phyloP scores from a whole-genome alignment of 225 moss, liverwort and hornwort species.

The Thuidium tamariscinum region DNA sequence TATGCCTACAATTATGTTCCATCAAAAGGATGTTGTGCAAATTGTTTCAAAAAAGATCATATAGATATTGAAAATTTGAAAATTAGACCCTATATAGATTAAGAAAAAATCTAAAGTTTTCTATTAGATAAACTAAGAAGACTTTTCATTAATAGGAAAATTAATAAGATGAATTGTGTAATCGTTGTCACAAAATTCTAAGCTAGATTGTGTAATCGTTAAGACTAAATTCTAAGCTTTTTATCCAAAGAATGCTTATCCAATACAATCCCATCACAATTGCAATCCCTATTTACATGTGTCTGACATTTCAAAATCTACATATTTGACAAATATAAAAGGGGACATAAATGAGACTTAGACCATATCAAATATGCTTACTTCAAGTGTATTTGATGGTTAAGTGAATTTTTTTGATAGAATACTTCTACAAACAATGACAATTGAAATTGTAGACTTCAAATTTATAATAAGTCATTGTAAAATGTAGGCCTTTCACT shows the following conservation, averaged over 20 bases:
- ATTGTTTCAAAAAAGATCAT: rapidly evolving
- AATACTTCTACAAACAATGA: not conserved
- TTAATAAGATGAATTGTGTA: not conserved
- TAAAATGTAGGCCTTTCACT: too few species aligned
- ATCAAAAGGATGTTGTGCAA: not conserved
- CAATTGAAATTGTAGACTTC: not conserved
- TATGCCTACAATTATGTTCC: not conserved
- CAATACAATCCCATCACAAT: not conserved
- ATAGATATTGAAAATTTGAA: not conserved
- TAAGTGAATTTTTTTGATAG: not conserved
- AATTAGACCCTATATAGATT: too few species aligned
- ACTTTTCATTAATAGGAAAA: not conserved
- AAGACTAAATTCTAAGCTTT: not conserved
- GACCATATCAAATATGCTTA: not conserved
- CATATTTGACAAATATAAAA: not conserved
- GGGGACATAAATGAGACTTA: rapidly evolving
- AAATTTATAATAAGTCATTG: not conserved
- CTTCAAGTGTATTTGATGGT: not conserved
- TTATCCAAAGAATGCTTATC: rapidly evolving
- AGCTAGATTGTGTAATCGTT: not conserved
- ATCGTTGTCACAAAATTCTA: not conserved
- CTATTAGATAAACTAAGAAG: not conserved
- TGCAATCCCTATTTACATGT: not conserved
- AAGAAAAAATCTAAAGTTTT: not conserved
- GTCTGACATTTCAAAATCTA: not conserved